These are phyloP conservation scores for Diaporthe citri DNA, from an alignment of 2,329 filamentous ascomycete genomes.

Conservation along the genomic window DNA sequence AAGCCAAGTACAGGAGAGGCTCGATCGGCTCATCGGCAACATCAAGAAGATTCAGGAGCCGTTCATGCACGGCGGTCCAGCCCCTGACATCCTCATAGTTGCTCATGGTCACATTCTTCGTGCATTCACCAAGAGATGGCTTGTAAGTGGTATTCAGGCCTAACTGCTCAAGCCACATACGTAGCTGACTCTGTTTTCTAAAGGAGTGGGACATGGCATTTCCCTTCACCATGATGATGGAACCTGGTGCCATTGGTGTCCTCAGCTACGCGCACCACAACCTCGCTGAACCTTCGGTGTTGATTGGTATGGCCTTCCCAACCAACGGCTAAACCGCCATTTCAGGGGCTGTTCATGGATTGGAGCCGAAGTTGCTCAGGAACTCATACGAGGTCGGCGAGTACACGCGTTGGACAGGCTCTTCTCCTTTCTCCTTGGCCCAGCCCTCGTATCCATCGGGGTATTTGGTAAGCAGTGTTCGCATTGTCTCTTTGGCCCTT, in stretches of 20 bases:
- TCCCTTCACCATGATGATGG: slow-evolving; percentile 56
- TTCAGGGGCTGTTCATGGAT: background rate
- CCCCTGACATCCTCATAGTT: slow-evolving; percentile 52
- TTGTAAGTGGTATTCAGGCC: slow-evolving; percentile 20
- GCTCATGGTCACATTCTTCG: slow-evolving; percentile 60
- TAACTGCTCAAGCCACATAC: background rate
- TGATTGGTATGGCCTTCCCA: slow-evolving; percentile 55
- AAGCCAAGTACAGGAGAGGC: slow-evolving; percentile 53
- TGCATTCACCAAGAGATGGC: slow-evolving; percentile 60
- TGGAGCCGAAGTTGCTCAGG: slow-evolving; percentile 16
- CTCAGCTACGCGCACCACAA: slow-evolving; percentile 52
- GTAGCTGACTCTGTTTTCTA: slow-evolving; percentile 6
- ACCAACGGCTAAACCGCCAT: background rate
- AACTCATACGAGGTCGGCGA: slow-evolving; percentile 23
- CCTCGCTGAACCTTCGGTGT: slow-evolving; percentile 54
- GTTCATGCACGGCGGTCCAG: slow-evolving; percentile 54
- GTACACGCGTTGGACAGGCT: slow-evolving; percentile 27
- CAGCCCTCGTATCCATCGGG: slow-evolving; percentile 43
- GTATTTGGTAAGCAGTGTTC: slow-evolving; percentile 42
- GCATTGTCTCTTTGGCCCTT: slow-evolving; percentile 42
- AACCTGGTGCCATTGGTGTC: slow-evolving; percentile 57
- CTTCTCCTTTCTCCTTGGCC: slow-evolving; percentile 21
- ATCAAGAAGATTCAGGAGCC: slow-evolving; percentile 55
- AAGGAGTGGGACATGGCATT: slow-evolving; percentile 53
- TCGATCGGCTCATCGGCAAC: slow-evolving; percentile 56